Conservation (phyloP, 2,329 filamentous ascomycete genomes). For the Fusarium sarcochroum region DNA sequence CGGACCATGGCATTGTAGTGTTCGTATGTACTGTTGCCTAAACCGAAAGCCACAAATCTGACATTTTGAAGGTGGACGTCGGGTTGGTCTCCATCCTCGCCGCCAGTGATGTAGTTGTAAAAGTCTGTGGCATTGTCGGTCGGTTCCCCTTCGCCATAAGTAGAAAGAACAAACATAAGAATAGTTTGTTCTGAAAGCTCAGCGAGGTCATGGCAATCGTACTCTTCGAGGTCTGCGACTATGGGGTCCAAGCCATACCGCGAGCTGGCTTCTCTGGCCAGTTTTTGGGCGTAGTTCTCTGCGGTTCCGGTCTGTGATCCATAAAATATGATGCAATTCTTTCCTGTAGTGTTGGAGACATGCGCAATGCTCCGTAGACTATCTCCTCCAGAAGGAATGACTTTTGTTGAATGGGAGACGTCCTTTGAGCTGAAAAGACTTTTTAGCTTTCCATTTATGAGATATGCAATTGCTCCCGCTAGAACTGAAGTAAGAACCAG, state of each 20-base stretch:
- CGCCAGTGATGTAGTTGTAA: not conserved
- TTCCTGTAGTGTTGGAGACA: conserved; percentile 7
- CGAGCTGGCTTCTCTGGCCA: not conserved
- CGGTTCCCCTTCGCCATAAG: not conserved
- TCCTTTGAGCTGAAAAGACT: fast-evolving
- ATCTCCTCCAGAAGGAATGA: not conserved
- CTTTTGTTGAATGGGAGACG: fast-evolving
- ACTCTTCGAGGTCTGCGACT: conserved; percentile 11
- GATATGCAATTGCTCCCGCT: not conserved
- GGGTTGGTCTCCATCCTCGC: not conserved
- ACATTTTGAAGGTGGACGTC: conserved; percentile 1
- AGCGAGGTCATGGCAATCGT: not conserved
- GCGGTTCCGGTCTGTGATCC: not conserved
- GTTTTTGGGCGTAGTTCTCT: conserved; percentile 6
- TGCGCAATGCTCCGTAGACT: conserved; percentile 11
- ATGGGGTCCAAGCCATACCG: conserved; percentile 6
- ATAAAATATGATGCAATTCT: conserved; percentile 9
- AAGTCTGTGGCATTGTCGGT: conserved; percentile 4
- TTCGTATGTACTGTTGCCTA: conserved; percentile 2
- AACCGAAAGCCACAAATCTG: conserved; percentile 2
- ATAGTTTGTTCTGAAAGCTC: not conserved
- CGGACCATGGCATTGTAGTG: conserved; percentile 2
- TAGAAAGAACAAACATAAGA: conserved; percentile 2
- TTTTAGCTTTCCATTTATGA: fast-evolving
- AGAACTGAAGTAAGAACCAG: not conserved